Evolutionary conservation across 305 asterid genomes (phyloP).

Genomic region (Plantago lanceolata): DNA sequence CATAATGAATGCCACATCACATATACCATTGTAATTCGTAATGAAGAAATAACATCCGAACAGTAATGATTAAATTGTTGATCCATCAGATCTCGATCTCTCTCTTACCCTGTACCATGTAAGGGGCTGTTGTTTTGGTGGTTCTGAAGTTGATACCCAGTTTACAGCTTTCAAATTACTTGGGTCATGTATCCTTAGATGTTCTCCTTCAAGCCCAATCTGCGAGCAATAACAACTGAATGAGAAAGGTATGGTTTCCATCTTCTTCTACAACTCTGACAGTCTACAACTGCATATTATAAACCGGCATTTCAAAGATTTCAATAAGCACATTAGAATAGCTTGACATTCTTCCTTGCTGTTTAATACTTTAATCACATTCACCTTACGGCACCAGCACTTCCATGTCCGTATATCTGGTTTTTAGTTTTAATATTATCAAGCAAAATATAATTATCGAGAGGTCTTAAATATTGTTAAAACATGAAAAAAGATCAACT

Average conservation of each 20-base stretch:
- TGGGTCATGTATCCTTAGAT: slow-evolving; percentile 45
- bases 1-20: not conserved
- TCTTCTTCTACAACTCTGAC: not conserved
- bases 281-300: not conserved
- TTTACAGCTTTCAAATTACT: slow-evolving; percentile 40
- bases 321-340: too few species aligned
- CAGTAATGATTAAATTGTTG: slow-evolving; percentile 1
- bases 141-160: slow-evolving; percentile 58
- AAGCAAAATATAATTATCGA: too few species aligned
- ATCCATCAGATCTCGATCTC: not conserved
- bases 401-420: too few species aligned
- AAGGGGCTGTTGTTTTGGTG: slow-evolving; percentile 71
- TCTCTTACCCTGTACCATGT: slow-evolving; percentile 87
- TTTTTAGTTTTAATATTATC: too few species aligned
- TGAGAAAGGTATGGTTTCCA: slow-evolving; percentile 11
- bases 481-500: too few species aligned
- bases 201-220: slow-evolving; percentile 79
- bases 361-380: too few species aligned
- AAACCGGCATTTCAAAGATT: too few species aligned
- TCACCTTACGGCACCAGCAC: too few species aligned
- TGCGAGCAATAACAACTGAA: slow-evolving; percentile 29
- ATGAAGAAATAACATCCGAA: slow-evolving; percentile 15
- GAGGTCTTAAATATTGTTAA: too few species aligned
- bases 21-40: not conserved
- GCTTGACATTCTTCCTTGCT: too few species aligned